Percentiles rank a stretch among this genome's conserved stretches.
These are phyloP conservation scores for Ogataea neopini DNA, from an alignment of 805 yeast species.

Conservation along the genomic window DNA sequence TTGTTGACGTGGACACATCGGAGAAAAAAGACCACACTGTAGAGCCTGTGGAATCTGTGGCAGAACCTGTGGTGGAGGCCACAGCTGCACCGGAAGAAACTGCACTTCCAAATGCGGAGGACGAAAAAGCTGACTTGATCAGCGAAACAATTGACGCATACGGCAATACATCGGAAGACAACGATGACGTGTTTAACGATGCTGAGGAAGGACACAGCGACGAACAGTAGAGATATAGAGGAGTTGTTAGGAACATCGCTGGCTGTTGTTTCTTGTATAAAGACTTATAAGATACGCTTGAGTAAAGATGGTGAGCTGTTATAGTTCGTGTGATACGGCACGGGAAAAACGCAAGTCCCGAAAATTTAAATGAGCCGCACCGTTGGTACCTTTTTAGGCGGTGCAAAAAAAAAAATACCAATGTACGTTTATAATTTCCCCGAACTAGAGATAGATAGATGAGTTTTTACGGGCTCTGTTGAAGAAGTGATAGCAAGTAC, in stretches of 20 bases:
- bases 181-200: conserved; percentile 28
- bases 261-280: background rate
- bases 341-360: background rate
- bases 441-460: background rate
- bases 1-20: conserved; percentile 8
- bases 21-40: background rate
- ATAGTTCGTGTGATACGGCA: background rate
- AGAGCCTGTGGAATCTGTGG: background rate
- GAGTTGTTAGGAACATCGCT: background rate
- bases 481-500: background rate
- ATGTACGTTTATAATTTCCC: background rate
- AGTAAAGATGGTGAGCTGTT: background rate
- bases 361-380: background rate
- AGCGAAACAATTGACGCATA: conserved; percentile 16
- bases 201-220: conserved; percentile 23
- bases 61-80: too few species aligned
- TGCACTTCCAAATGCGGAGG: background rate
- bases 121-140: conserved; percentile 1
- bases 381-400: background rate
- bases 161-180: conserved; percentile 16
- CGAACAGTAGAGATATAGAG: background rate
- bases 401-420: background rate
- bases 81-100: too few species aligned
- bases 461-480: too few species aligned
- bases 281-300: background rate